Conservation (phyloP, 441 rosid genomes). For the Oxalis stricta region DNA sequence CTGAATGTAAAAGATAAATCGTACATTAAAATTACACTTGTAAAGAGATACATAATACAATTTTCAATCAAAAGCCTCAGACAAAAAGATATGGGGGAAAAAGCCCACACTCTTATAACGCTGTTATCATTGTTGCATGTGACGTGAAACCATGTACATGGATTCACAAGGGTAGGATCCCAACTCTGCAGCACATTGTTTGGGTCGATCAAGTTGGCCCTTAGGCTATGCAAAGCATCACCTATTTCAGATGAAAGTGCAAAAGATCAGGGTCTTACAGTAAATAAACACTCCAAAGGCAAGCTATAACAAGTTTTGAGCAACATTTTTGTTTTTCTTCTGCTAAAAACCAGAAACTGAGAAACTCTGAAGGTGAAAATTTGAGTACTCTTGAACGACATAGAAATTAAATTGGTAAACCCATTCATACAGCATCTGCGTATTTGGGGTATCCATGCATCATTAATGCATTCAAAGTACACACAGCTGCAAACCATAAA, state of each 20-base stretch:
- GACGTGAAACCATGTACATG: constrained; percentile 97
- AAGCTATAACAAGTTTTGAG: not conserved
- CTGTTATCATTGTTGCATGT: constrained; percentile 93
- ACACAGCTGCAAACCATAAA: not conserved
- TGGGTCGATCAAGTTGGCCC: constrained; percentile 65
- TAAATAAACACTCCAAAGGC: not conserved
- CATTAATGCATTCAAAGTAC: constrained; percentile 2
- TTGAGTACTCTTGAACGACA: not conserved
- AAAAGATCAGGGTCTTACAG: not conserved
- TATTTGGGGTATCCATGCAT: constrained; percentile 5
- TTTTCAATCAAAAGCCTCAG: not conserved
- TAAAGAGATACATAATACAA: constrained; percentile 2
- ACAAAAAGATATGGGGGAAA: constrained; percentile 5
- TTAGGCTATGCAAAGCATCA: constrained; percentile 81
- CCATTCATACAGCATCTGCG: too few species aligned
- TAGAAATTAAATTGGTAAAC: too few species aligned
- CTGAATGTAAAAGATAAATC: too few species aligned
- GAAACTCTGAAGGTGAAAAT: too few species aligned
- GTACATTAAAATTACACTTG: too few species aligned
- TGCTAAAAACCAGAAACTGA: not conserved
- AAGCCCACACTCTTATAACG: constrained; percentile 78
- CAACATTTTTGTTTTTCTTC: not conserved
- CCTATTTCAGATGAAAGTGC: constrained; percentile 32
- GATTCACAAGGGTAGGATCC: constrained; percentile 98
- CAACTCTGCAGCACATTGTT: constrained; percentile 91